A percentile compares a stretch with the other conserved stretches of the same genome.
These are phyloP conservation scores for Pleurozium schreberi DNA, from an alignment of 225 moss, liverwort and hornwort genomes.

Conservation along the genomic window DNA sequence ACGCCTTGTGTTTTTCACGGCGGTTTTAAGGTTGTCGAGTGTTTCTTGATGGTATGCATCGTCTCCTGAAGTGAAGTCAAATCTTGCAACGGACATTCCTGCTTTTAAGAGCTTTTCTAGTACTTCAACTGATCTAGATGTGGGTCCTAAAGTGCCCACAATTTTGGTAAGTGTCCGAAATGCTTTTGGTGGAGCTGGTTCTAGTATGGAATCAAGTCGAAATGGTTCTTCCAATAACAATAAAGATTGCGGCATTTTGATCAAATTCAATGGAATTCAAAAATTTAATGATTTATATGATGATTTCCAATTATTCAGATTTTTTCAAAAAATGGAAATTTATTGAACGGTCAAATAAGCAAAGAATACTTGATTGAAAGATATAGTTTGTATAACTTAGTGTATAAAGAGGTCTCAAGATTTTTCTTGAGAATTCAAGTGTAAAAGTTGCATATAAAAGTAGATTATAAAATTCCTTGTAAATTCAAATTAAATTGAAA, in stretches of 20 bases:
- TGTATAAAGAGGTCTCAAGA: background rate
- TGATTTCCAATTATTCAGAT: too few species aligned
- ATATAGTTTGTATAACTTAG: background rate
- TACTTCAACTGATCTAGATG: constrained; percentile 47
- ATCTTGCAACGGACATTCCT: constrained; percentile 69
- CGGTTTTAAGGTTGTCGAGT: constrained; percentile 21
- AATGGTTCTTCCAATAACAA: constrained; percentile 67
- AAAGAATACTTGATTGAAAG: background rate
- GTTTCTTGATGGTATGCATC: constrained; percentile 35
- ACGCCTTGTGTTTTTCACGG: constrained; percentile 20
- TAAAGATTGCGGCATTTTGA: constrained; percentile 32
- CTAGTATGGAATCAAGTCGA: constrained; percentile 60
- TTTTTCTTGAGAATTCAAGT: background rate
- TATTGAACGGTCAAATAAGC: background rate
- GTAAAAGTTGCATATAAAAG: accelerated
- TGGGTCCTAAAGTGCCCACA: constrained; percentile 44
- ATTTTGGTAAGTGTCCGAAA: constrained; percentile 62
- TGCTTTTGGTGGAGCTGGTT: constrained; percentile 34
- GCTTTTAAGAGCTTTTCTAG: constrained; percentile 54
- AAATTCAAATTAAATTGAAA: background rate
- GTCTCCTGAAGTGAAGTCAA: constrained; percentile 38
- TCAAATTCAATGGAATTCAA: too few species aligned
- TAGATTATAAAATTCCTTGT: background rate
- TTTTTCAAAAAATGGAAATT: background rate
- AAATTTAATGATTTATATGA: background rate